A percentile compares a stretch with the other conserved stretches of the same genome.
phyloP scores from a whole-genome alignment of 768 basidiomycete genomes.

The Auriscalpium orientale region DNA sequence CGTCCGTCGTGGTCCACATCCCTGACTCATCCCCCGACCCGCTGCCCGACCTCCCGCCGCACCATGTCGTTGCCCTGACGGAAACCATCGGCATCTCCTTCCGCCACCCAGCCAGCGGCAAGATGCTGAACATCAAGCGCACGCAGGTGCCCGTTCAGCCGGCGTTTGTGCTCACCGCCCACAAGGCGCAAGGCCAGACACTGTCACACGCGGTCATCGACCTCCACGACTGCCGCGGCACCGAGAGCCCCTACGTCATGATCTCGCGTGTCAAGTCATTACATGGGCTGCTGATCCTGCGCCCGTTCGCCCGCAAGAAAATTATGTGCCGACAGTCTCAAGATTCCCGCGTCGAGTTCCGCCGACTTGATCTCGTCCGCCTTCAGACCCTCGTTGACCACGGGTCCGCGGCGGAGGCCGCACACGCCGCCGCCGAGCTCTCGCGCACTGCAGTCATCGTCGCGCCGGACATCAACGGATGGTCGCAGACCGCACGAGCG shows the following conservation, averaged over 20 bases:
- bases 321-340: constrained; percentile 4
- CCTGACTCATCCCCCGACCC: background rate
- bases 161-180: constrained; percentile 32
- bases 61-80: constrained; percentile 16
- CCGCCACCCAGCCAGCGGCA: constrained; percentile 15
- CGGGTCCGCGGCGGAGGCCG: no score
- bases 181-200: constrained; percentile 33
- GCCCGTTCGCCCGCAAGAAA: constrained; percentile 15
- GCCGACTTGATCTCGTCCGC: background rate
- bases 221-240: constrained; percentile 22
- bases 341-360: background rate
- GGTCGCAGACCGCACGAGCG: no score
- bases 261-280: constrained; percentile 17
- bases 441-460: no score
- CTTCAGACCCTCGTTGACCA: background rate
- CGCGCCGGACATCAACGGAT: no score
- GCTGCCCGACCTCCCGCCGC: constrained; percentile 13
- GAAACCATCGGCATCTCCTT: constrained; percentile 16
- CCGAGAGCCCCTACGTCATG: constrained; percentile 36
- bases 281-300: constrained; percentile 24
- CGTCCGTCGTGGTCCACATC: constrained; percentile 19
- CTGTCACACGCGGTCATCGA: constrained; percentile 28
- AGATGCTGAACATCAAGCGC: constrained; percentile 17
- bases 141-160: constrained; percentile 30
- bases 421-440: no score